phyloP scores from a whole-genome alignment of 2,329 filamentous ascomycete genomes.

The Cephalotrichum gorgonifer region DNA sequence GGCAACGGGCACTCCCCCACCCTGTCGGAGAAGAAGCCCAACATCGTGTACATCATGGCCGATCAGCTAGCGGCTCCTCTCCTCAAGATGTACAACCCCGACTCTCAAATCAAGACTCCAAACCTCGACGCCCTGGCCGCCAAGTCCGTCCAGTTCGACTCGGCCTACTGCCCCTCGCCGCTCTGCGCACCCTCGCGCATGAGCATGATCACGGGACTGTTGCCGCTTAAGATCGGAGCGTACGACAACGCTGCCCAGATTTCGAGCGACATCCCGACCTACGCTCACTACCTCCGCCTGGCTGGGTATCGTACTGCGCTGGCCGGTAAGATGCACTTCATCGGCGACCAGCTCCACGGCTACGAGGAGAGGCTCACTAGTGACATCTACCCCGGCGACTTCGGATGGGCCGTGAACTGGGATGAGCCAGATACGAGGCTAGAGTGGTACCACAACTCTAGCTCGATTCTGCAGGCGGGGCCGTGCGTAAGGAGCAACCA shows the following conservation, averaged over 20 bases:
- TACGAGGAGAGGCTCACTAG: slow-evolving; percentile 89
- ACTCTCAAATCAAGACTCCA: slow-evolving; percentile 85
- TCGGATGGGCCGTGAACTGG: slow-evolving; percentile 94
- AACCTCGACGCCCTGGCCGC: slow-evolving; percentile 77
- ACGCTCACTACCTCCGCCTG: slow-evolving; percentile 79
- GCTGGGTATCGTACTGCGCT: slow-evolving; percentile 84
- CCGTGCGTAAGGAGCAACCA: slow-evolving; percentile 87
- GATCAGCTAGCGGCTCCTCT: slow-evolving; percentile 87
- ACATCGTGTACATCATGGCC: slow-evolving; percentile 77
- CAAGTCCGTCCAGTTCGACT: slow-evolving; percentile 81
- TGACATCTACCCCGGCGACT: slow-evolving; percentile 91
- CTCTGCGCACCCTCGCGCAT: slow-evolving; percentile 88
- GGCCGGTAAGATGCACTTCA: slow-evolving; percentile 96
- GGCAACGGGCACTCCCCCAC: slow-evolving; percentile 11
- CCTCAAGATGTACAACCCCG: slow-evolving; percentile 82
- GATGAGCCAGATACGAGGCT: slow-evolving; percentile 76
- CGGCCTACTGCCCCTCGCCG: slow-evolving; percentile 87
- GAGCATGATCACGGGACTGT: slow-evolving; percentile 85
- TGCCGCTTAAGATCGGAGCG: slow-evolving; percentile 83
- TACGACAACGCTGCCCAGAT: slow-evolving; percentile 88
- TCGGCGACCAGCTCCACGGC: slow-evolving; percentile 87
- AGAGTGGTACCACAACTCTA: slow-evolving; percentile 96
- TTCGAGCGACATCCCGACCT: slow-evolving; percentile 75
- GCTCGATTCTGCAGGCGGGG: slow-evolving; percentile 83
- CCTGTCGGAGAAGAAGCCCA: slow-evolving; percentile 21